Evolutionary conservation across 2,329 filamentous ascomycete species (phyloP), one percentile per base, ranked within the genome.

Genomic region (Diaporthe sp.): DNA sequence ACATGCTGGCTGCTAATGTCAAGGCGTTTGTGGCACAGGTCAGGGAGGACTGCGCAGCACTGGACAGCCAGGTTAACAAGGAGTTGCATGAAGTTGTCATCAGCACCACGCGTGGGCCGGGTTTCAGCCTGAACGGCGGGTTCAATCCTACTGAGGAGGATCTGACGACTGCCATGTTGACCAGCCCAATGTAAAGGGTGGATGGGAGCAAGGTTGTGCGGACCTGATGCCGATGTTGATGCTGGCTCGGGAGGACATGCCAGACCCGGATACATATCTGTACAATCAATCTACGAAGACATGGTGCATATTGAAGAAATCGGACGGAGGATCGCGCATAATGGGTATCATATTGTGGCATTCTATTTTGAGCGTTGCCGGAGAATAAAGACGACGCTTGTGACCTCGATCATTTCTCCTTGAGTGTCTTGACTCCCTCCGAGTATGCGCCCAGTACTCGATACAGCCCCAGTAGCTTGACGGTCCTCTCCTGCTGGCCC

Each of bases 61-160:
- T 96, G 79, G 91, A 90, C 76, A 91, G 94, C 78, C 86, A 87
- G 73, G 88, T 92, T 69, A 87, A 85, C 71, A 97, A 97, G 86
- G 89, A 94, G 77, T 87, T 98, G 70, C 92, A 89, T 79, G 90
- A 92, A 81, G 87, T 92, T 82, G 94, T 98, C 44, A 85, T 99
- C 79, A 96, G 94, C 86, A 95, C 95, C 17, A 97, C 96, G 9
- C 89, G 97, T 81, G 92, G 93, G 2, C 96, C 97, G 1, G 96
- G 95, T 0, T 91, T 99, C 86, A 95, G 92, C 81, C 85, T 99
- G 82, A 97, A 91, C 81, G 96, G 96, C 73, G 91, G 93, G 71
- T 94, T 97, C 82, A 91, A 85, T 79, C 87, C 92, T 70, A 86
- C 88, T 6, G 88, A 90, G 75, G 91, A 91, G 75, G 86, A 84